A percentile compares a stretch with the other conserved stretches of the same genome.
Conservation (phyloP, 192 early-diverging fungal genomes). For the Gaertneriomyces sp. region DNA sequence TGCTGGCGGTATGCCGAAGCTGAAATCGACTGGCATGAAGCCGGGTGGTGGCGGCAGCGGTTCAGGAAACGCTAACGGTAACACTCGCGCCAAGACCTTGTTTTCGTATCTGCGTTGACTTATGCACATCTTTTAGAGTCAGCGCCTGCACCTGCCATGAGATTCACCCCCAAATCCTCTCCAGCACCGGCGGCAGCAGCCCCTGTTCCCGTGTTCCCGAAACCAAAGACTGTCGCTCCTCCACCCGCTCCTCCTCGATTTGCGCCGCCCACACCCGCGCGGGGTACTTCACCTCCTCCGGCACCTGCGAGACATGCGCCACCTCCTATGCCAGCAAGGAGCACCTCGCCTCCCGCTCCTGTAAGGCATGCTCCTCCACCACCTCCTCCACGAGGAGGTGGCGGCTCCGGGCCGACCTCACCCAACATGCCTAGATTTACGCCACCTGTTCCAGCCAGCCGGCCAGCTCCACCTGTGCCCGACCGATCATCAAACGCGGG, state of each 20-base stretch:
- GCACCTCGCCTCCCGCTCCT: slow-evolving; percentile 25
- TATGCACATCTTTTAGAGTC: too few species aligned
- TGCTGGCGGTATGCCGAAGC: slow-evolving; percentile 59
- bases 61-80: neutral
- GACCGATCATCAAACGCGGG: neutral
- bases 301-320: slow-evolving; percentile 21
- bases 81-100: too few species aligned
- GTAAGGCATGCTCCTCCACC: slow-evolving; percentile 19
- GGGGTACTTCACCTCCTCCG: slow-evolving; percentile 25
- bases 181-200: slow-evolving; percentile 14
- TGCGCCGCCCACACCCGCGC: slow-evolving; percentile 16
- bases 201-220: slow-evolving; percentile 17
- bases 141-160: too few species aligned
- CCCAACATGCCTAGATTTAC: neutral
- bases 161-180: neutral
- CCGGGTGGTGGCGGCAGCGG: slow-evolving; percentile 6
- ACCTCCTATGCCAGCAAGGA: slow-evolving; percentile 23
- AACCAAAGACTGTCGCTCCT: slow-evolving; percentile 2
- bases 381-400: slow-evolving; percentile 8
- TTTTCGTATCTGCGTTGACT: too few species aligned
- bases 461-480: slow-evolving; percentile 15
- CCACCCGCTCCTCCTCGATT: slow-evolving; percentile 19
- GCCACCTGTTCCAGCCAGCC: neutral
- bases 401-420: slow-evolving; percentile 15
- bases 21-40: slow-evolving; percentile 35